Evolutionary conservation across 1,139 yeast genomes (phyloP), one percentile per base, ranked within the genome.

Genomic region (Diutina siamensis): DNA sequence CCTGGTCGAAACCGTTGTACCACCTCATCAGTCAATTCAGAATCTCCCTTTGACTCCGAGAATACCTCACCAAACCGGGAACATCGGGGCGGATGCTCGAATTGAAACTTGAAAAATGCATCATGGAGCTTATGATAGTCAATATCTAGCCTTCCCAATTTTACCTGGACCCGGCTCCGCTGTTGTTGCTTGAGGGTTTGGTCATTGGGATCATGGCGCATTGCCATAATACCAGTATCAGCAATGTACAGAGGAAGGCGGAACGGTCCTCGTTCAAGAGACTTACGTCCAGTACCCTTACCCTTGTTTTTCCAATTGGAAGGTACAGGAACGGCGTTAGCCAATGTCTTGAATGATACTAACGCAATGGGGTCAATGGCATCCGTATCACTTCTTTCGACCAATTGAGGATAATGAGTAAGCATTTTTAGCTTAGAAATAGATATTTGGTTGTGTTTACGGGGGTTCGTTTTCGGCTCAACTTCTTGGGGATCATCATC

Each of bases 331-430:
- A 89, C 80, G 2, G 68, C 71, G 52, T 87, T 86, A 44, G 78
- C 78, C 40, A 70, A 67, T 0, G 83, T 67, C 57, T 89, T 92
- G 48, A 92, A 62, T 13, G 72, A 65, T 0, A 85, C 77, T 15
- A 80, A 67, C 22, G 88, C 59, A 45, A 67, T 64, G 1, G 98
- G 96, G 55, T 87, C 94, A 3, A 70, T 72, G 0, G 97, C 84
- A 62, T 89, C 94, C 1, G 80, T 82, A 60, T 92, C 98, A 53
- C 68, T 75, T 94, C 94, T 83, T 52, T 88, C 95, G 0, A 92
- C 83, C 3, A 81, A 58, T 49, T 85, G 88, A 0, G 97, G 97
- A 35, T 65, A 65, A 5, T 61, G 57, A 0, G 82, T 71, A 19
- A 68, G 60, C 0, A 83, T 69, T 57, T 89, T 92, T 46, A 92